A percentile compares a stretch with the other conserved stretches of the same genome.
Evolutionary conservation across 768 basidiomycete species (phyloP).

Genomic region (Pisolithus albus): DNA sequence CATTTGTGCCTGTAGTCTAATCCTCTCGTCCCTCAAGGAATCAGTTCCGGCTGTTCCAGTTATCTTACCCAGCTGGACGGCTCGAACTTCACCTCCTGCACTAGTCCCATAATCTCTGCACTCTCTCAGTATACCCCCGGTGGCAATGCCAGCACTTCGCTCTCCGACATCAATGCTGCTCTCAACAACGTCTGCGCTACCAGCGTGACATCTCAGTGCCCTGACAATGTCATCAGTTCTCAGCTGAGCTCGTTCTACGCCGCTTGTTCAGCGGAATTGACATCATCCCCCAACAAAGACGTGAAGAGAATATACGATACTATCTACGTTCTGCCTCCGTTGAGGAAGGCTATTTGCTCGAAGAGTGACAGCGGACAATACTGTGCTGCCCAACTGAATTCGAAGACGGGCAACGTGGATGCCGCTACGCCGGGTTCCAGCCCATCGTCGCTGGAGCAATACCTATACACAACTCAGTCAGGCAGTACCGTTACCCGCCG

Average conservation of each 20-base stretch:
- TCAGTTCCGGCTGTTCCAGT: conserved; percentile 45
- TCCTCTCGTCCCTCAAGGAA: conserved; percentile 61
- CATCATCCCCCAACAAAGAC: conserved; percentile 34
- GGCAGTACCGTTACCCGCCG: conserved; percentile 12
- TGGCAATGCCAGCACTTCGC: conserved; percentile 30
- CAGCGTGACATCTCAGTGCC: conserved; percentile 43
- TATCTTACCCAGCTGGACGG: conserved; percentile 62
- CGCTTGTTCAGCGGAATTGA: conserved; percentile 68
- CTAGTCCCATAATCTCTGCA: conserved; percentile 51
- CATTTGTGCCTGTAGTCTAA: conserved; percentile 26
- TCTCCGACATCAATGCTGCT: conserved; percentile 42
- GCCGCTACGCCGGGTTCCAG: conserved; percentile 7
- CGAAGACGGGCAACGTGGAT: conserved; percentile 17
- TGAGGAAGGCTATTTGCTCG: conserved; percentile 63
- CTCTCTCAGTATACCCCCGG: conserved; percentile 49
- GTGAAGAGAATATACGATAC: conserved; percentile 73
- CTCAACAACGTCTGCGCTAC: conserved; percentile 51
- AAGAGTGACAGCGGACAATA: conserved; percentile 66
- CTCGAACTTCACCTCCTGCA: conserved; percentile 50
- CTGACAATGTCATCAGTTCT: conserved; percentile 48
- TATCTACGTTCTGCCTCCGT: conserved; percentile 63
- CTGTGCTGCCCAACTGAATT: conserved; percentile 52
- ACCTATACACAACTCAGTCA: conserved; percentile 18
- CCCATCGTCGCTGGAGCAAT: conserved; percentile 15
- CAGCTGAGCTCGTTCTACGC: conserved; percentile 65